Evolutionary conservation across 164 flowering plant genomes (phyloP).

Genomic region (Magnolia sinica): DNA sequence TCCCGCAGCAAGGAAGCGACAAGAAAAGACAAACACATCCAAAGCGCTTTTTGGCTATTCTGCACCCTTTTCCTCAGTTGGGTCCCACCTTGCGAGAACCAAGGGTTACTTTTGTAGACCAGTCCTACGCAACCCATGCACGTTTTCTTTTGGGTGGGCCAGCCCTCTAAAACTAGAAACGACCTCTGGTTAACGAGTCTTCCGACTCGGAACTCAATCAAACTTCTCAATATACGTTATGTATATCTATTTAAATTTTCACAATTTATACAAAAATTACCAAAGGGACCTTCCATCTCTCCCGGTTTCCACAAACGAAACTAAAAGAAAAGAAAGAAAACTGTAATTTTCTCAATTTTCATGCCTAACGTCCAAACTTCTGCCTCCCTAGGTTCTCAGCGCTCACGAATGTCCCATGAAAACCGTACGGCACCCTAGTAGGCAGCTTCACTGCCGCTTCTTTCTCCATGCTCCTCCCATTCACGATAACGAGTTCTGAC

Average conservation of each 20-base stretch:
- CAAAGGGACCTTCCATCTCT: background rate
- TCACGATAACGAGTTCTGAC: constrained; percentile 69
- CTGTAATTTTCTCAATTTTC: too few relatives aligned
- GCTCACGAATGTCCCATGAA: constrained; percentile 64
- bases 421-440: constrained; percentile 86
- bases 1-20: too few relatives aligned
- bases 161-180: too few relatives aligned
- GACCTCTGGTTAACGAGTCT: background rate
- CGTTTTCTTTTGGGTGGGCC: too few relatives aligned
- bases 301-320: background rate
- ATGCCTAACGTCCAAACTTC: background rate
- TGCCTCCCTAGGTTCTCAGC: background rate
- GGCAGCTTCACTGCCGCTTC: constrained; percentile 70
- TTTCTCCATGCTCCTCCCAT: constrained; percentile 47
- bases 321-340: background rate
- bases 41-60: too few relatives aligned
- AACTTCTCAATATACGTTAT: background rate
- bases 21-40: too few relatives aligned
- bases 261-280: background rate
- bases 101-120: too few relatives aligned
- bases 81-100: too few relatives aligned
- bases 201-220: background rate
- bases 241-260: background rate
- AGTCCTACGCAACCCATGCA: too few relatives aligned
- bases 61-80: too few relatives aligned